phyloP scores from a whole-genome alignment of 2,329 filamentous ascomycete species.

The Scedosporium aurantiacum region DNA sequence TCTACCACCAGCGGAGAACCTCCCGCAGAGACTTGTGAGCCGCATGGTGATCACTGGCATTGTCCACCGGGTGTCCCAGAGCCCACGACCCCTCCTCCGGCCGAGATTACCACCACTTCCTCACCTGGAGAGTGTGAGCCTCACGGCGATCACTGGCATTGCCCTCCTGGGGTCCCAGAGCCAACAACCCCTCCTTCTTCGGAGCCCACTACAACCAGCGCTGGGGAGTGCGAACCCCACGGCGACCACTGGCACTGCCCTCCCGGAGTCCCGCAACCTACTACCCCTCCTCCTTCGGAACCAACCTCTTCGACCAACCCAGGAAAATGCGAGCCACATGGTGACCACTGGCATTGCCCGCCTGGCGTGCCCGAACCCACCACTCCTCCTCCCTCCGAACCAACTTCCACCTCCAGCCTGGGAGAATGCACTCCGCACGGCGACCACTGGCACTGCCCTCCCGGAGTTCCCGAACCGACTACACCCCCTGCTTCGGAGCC shows the following conservation, averaged over 20 bases:
- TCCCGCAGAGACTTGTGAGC: neutral
- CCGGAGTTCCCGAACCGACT: slow-evolving; percentile 8
- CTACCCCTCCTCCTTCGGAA: neutral
- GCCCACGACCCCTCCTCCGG: neutral
- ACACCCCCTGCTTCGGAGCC: slow-evolving; percentile 3
- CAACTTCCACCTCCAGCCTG: neutral
- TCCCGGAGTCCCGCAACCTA: slow-evolving; percentile 1
- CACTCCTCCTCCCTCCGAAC: slow-evolving; percentile 2
- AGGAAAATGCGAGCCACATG: slow-evolving; percentile 9
- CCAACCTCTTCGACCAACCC: slow-evolving; percentile 4
- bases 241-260: slow-evolving; percentile 10
- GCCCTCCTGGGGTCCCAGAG: slow-evolving; percentile 11
- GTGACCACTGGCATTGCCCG: slow-evolving; percentile 12
- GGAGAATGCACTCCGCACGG: slow-evolving; percentile 9
- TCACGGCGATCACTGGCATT: slow-evolving; percentile 11
- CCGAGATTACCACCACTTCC: neutral
- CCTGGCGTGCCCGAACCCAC: slow-evolving; percentile 10
- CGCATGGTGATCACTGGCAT: slow-evolving; percentile 10
- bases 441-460: slow-evolving; percentile 12
- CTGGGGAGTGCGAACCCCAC: slow-evolving; percentile 4
- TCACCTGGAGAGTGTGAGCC: slow-evolving; percentile 8
- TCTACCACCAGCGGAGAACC: neutral
- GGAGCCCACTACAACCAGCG: neutral
- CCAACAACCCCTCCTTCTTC: slow-evolving; percentile 7
- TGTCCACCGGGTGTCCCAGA: slow-evolving; percentile 5